Base-by-base conservation (phyloP, 192 early-diverging fungal genomes). In the Rhizoclosmatium sp. region DNA sequence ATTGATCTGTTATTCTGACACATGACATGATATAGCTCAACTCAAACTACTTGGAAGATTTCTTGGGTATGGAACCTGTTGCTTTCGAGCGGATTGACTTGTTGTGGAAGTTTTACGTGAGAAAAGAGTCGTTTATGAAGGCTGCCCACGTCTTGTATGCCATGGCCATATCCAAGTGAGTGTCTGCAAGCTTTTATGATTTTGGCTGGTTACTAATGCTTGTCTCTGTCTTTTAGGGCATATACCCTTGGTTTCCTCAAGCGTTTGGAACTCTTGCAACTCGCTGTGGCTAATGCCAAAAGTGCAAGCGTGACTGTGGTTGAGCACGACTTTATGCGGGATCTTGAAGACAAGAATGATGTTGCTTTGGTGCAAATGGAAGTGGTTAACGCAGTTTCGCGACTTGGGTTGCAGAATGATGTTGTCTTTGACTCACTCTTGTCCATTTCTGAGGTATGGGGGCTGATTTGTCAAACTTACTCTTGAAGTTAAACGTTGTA, bases 301-400 rank as follows among this genome's bases (percentile, higher is more conserved):
- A 80, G 78, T 44, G 71, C 78, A 19, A 69, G 59, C 4, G 71
- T 73, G 4, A 73, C 44, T 47, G 49, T 69, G 12, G 19, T 40
- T 5, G 71, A 74, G 39, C 70, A 71, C 23, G 78, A 80, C 49
- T 80, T 80, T 74, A 19, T 73, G 4, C 58, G 78, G 23, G 78
- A 80, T 16, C 49, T 80, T 2, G 78, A 80, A 66, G 78, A 80
- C 49, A 72, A 80, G 46, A 72, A 51, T 65, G 78, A 80, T 73
- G 78, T 80, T 60, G 78, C 78, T 4, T 39, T 69, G 4, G 47
- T 80, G 19, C 78, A 80, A 74, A 80, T 80, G 78, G 78, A 80
- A 41, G 54, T 80, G 12, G n/a, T 80, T 4, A 56, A 45, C 2
- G 61, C 69, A 16, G 46, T 66, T 7, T 41, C 77, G 21, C 14